Conservation (phyloP, 2,329 filamentous ascomycete species). For the Botryotinia globosa region DNA sequence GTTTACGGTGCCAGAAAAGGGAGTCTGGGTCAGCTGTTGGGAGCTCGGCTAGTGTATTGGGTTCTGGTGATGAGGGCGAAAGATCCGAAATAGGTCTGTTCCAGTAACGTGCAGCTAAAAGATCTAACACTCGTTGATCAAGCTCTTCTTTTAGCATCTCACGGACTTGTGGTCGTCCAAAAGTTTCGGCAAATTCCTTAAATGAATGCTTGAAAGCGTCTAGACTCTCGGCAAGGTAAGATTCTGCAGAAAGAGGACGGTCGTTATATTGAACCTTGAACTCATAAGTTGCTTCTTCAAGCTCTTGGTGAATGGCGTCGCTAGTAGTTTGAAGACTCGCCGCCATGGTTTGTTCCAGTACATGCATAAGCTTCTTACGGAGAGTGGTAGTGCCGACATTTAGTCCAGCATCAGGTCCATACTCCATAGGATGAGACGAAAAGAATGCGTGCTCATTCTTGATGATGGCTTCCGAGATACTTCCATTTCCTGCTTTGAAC, state of each 20-base stretch:
- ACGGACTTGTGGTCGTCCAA: conserved; percentile 85
- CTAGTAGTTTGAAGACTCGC: conserved; percentile 84
- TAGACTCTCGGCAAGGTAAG: conserved; percentile 90
- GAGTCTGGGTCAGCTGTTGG: conserved; percentile 83
- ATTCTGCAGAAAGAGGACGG: conserved; percentile 88
- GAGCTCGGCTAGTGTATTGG: conserved; percentile 71
- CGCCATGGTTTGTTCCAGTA: conserved; percentile 96
- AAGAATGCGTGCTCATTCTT: conserved; percentile 91
- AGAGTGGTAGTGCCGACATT: conserved; percentile 81
- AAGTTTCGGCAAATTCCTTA: conserved; percentile 86
- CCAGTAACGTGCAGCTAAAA: conserved; percentile 93
- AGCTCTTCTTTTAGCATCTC: conserved; percentile 87
- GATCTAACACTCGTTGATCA: conserved; percentile 90
- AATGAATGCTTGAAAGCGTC: conserved; percentile 98
- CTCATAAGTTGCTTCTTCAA: conserved; percentile 95
- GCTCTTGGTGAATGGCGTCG: conserved; percentile 88
- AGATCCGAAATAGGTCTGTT: conserved; percentile 91
- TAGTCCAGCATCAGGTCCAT: conserved; percentile 69
- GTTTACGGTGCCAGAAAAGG: conserved; percentile 87
- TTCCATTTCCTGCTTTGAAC: conserved; percentile 79
- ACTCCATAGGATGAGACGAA: conserved; percentile 75
- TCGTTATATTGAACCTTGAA: conserved; percentile 99
- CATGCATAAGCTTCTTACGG: conserved; percentile 94
- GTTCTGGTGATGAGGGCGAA: conserved; percentile 61
- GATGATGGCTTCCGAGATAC: conserved; percentile 75